A percentile compares a stretch with the other conserved stretches of the same genome.
Evolutionary conservation across 139 green algal species (phyloP).

Genomic region (Coelastrella sp.): DNA sequence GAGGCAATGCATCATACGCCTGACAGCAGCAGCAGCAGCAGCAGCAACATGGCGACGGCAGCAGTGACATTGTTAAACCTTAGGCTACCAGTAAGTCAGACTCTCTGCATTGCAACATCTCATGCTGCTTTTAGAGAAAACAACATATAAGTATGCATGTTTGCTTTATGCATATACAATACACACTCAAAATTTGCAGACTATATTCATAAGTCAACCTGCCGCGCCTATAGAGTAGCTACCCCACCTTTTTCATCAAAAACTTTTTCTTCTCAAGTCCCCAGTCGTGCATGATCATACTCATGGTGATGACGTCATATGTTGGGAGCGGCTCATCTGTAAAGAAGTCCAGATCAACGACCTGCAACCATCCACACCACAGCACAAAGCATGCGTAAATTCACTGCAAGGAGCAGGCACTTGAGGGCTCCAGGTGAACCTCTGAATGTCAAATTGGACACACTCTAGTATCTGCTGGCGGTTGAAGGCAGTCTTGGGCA

Average conservation of each 20-base stretch:
- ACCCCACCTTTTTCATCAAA: constrained; percentile 50
- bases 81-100: too few species aligned
- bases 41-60: background rate
- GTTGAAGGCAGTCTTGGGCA: too few species aligned
- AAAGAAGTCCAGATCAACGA: constrained; percentile 53
- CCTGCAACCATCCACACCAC: constrained; percentile 1
- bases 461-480: too few species aligned
- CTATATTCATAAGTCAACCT: background rate
- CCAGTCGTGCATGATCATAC: constrained; percentile 67
- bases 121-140: too few species aligned
- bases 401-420: constrained; percentile 32
- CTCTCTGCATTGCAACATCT: too few species aligned
- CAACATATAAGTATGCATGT: too few species aligned
- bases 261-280: constrained; percentile 51
- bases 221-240: background rate
- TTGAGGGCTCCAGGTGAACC: constrained; percentile 49
- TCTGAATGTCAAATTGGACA: too few species aligned
- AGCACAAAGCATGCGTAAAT: background rate
- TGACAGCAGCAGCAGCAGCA: background rate
- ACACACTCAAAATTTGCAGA: background rate
- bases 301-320: constrained; percentile 53
- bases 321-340: constrained; percentile 11
- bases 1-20: constrained; percentile 49
- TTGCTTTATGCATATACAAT: too few species aligned
- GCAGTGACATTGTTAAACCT: background rate